Evolutionary conservation across 2,329 filamentous ascomycete genomes (phyloP), one percentile per base, ranked within the genome.

Genomic region (Diplocarpon rosae): DNA sequence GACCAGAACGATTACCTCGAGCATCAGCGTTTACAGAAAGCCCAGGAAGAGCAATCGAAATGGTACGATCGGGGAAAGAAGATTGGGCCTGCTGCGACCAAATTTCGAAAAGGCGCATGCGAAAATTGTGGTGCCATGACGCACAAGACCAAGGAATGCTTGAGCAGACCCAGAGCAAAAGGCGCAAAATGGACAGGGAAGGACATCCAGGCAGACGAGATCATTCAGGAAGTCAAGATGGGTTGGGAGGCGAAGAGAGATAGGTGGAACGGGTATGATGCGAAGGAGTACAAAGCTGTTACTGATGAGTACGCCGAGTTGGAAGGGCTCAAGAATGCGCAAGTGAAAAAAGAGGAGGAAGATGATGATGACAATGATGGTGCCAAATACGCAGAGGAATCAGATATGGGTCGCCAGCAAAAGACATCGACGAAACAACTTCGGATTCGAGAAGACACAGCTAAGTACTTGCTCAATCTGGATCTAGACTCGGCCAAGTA

Each of bases 51-150:
- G 37, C 70, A 82, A 50, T 81, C 85, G 24, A 83, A 85, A 78
- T 95, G 89, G 90, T 94, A 95, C 66, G 85, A 94, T 49, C 83
- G 92, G 35, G 88, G 88, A 42, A 83, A 84, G 66, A 90, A 86
- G 62, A 67, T 76, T 10, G 88, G 85, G 0, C 86, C 87, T 3
- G 88, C 88, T 1, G 88, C 90, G 40, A 98, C 92, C 54, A 98
- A 95, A 62, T 98, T 85, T 63, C 85, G 93, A 54, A 98, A 96
- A 69, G 92, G 93, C 60, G 90, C 92, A 42, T 98, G 92, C 68
- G 90, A 96, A 66, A 98, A 98, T 67, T 98, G 92, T 68, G 92
- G 92, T 58, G 83, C 88, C 46, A 93, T 96, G 85, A 88, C 85
- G 53, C 92, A 98, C 67, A 94, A 94, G 67, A 83, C 80, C 42